Base-by-base conservation (phyloP, 306 rosid species). In the Argentina anserina region DNA sequence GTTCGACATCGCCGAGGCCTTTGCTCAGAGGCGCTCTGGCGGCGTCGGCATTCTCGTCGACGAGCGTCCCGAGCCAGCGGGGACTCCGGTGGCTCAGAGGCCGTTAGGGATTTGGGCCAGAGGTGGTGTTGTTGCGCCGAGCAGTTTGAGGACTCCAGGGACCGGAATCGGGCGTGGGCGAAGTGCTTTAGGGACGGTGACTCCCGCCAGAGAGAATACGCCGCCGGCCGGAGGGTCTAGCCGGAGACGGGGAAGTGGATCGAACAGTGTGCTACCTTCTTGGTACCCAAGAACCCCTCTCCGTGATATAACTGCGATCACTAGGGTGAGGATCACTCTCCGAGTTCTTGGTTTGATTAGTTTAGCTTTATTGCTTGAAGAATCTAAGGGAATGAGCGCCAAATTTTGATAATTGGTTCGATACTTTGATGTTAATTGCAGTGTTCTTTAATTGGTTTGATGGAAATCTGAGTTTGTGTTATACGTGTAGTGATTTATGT, bases 221-320 rank as follows among this genome's bases (percentile, higher is more conserved):
- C 79, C 75, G 1, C 25, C 50, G 15, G 14, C 2, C 2, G 76
- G 72, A 21, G 64, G 75, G 60, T 2, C 60, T 6, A 67, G 89
- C 26, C 81, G 87, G 26, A 77, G 75, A 29, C 74, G 90, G 45
- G 75, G 43, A 8, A 80, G 87, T 31, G 65, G 70, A 0, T 55
- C 75, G 34, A 80, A 70, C 10, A 81, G 92, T 6, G 45, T 76
- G 18, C 81, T 93, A 6, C 97, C 98, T 20, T 79, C 87, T 56
- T 93, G 96, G 97, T 90, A 93, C 56, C 98, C 94, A 0, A 73
- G 98, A 71, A 85, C 92, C 23, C 97, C 96, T 41, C 87, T 93
- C 11, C 86, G 86, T 0, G 91, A 91, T 26, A 80, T 93, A 62
- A 89, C 92, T n/a, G 81, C 78, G 12, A 69, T 89, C 21, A 74